phyloP scores from a whole-genome alignment of 768 basidiomycete genomes.

The Tephrocybe sp. region DNA sequence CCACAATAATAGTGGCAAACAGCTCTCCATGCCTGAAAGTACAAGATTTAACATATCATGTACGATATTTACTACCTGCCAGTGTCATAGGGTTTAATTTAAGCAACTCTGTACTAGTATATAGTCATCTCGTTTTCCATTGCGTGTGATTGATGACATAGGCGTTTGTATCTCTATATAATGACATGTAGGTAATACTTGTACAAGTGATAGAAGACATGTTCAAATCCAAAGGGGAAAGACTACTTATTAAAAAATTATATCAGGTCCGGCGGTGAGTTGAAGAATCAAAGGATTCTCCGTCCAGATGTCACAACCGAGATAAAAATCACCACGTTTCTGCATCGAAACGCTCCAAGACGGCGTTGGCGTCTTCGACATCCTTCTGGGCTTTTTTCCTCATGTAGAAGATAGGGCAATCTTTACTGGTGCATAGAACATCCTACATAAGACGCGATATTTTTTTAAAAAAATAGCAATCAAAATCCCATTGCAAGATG shows the following conservation, averaged over 20 bases:
- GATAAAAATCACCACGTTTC: slow-evolving; percentile 58
- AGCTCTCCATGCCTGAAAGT: not conserved
- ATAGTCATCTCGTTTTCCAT: no score
- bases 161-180: no score
- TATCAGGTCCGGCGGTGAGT: not conserved
- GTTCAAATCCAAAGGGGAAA: not conserved
- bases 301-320: not conserved
- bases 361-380: slow-evolving; percentile 77
- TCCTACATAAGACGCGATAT: slow-evolving; percentile 49
- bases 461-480: no score
- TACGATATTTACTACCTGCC: no score
- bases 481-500: not conserved
- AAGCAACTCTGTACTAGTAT: no score
- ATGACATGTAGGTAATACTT: not conserved
- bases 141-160: no score
- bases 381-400: slow-evolving; percentile 98
- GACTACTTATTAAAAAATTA: not conserved
- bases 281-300: not conserved
- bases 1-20: not conserved
- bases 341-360: slow-evolving; percentile 81
- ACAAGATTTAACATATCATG: no score
- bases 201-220: not conserved
- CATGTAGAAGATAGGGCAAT: slow-evolving; percentile 99
- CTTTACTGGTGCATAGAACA: slow-evolving; percentile 93
- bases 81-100: no score